Percentiles rank a stretch among this genome's conserved stretches.
phyloP scores from a whole-genome alignment of 2,329 filamentous ascomycete genomes.

The Huntiella omanensis region DNA sequence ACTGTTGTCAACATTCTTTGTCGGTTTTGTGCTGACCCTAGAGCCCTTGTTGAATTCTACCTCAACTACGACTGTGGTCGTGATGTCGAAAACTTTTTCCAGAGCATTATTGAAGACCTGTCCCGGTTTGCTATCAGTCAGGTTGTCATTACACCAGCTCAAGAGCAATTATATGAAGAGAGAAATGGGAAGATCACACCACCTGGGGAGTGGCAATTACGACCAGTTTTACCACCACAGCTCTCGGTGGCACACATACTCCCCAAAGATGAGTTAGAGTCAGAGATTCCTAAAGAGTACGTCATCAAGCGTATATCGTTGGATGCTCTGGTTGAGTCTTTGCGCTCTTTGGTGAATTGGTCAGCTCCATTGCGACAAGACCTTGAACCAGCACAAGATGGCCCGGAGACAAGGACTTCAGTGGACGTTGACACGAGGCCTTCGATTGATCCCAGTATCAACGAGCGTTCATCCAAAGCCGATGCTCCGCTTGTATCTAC shows the following conservation, averaged over 20 bases:
- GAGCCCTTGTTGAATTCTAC: conserved; percentile 84
- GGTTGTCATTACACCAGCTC: conserved; percentile 51
- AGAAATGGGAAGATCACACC: conserved; percentile 42
- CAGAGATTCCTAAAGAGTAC: conserved; percentile 72
- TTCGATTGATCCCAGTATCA: conserved; percentile 49
- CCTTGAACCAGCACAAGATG: conserved; percentile 15
- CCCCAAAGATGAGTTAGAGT: conserved; percentile 38
- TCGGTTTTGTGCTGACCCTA: conserved; percentile 66
- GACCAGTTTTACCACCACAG: conserved; percentile 69
- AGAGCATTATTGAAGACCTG: conserved; percentile 82
- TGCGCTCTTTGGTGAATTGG: conserved; percentile 87
- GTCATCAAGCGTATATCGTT: conserved; percentile 76
- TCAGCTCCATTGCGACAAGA: conserved; percentile 49
- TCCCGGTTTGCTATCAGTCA: conserved; percentile 70
- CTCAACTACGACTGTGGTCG: conserved; percentile 97
- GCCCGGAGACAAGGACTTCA: conserved; percentile 21
- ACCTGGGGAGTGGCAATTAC: conserved; percentile 65
- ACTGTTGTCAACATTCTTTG: conserved; percentile 78
- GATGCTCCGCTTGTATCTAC: conserved; percentile 31
- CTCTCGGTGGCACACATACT: conserved; percentile 62
- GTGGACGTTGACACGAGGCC: conserved; percentile 29
- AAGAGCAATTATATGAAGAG: conserved; percentile 79
- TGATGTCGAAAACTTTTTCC: conserved; percentile 92
- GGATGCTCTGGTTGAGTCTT: conserved; percentile 70
- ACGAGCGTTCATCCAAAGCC: conserved; percentile 39